Conservation (phyloP, 2,329 filamentous ascomycete genomes). For the Talaromyces sp. region DNA sequence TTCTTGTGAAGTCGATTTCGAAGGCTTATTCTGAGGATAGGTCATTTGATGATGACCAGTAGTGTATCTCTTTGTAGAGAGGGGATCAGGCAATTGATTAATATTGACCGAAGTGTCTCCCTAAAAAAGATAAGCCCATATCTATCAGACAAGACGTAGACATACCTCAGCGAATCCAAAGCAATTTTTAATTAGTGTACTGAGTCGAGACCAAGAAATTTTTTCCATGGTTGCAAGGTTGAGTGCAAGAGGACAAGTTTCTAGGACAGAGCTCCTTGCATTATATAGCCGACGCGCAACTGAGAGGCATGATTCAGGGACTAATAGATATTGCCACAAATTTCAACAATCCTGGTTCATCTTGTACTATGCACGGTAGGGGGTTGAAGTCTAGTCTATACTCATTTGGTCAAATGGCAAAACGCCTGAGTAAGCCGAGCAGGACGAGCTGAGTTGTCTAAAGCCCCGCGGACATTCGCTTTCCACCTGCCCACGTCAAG, state of each 20-base stretch:
- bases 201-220: neutral
- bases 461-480: too few species aligned
- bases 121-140: too few species aligned
- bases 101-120: too few species aligned
- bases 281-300: neutral
- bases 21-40: neutral
- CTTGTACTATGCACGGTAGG: too few species aligned
- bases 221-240: neutral
- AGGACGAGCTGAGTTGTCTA: neutral
- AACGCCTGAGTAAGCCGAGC: constrained; percentile 8
- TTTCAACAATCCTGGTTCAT: neutral
- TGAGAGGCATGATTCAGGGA: neutral
- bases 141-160: too few species aligned
- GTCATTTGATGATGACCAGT: neutral
- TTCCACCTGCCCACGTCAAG: neutral
- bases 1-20: too few species aligned
- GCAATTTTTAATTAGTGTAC: neutral
- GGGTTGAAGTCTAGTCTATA: constrained; percentile 1
- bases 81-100: too few species aligned
- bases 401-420: constrained; percentile 5
- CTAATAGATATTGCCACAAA: neutral
- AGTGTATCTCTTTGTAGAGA: neutral
- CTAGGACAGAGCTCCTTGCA: neutral
- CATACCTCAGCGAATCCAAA: neutral
- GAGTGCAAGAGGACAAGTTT: neutral